Percentiles rank a stretch among this genome's conserved stretches.
These are phyloP conservation scores for Thuidium tamariscinum DNA, from an alignment of 225 moss, liverwort and hornwort species.

Conservation along the genomic window DNA sequence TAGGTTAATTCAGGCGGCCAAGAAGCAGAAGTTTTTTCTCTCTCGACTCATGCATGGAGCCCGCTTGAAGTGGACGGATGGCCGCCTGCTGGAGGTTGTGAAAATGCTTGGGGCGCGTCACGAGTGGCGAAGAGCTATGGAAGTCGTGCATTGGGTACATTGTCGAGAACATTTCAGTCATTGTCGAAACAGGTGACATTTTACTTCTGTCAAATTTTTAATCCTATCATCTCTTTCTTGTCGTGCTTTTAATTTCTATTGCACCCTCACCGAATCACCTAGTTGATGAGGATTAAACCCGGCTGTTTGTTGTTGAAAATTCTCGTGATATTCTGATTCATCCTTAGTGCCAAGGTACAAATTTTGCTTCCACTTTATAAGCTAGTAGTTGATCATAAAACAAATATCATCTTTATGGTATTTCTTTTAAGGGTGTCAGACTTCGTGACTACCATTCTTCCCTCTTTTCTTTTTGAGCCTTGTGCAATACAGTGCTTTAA, in stretches of 20 bases:
- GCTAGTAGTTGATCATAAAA: not conserved
- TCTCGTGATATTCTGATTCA: not conserved
- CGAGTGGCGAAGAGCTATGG: slow-evolving; percentile 87
- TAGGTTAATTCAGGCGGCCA: slow-evolving; percentile 44
- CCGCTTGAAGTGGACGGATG: slow-evolving; percentile 83
- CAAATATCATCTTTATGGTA: not conserved
- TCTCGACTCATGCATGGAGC: slow-evolving; percentile 78
- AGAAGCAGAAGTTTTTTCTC: slow-evolving; percentile 55
- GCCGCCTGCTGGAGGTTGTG: slow-evolving; percentile 56
- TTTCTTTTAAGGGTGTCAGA: not conserved
- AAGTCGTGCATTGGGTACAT: slow-evolving; percentile 75
- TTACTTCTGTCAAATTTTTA: not conserved
- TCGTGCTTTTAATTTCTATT: not conserved
- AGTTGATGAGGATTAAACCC: not conserved
- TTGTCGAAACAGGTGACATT: slow-evolving; percentile 62
- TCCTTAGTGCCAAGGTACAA: not conserved
- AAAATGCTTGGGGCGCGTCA: slow-evolving; percentile 62
- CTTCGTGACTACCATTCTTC: not conserved
- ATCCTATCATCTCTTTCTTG: not conserved
- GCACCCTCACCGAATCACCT: not conserved
- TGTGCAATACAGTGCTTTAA: not conserved
- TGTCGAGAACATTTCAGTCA: slow-evolving; percentile 57
- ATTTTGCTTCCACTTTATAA: not conserved
- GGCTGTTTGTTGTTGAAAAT: not conserved
- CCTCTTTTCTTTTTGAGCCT: not conserved